phyloP scores from a whole-genome alignment of 202 grass and related monocot species.

The Setaria italica region DNA sequence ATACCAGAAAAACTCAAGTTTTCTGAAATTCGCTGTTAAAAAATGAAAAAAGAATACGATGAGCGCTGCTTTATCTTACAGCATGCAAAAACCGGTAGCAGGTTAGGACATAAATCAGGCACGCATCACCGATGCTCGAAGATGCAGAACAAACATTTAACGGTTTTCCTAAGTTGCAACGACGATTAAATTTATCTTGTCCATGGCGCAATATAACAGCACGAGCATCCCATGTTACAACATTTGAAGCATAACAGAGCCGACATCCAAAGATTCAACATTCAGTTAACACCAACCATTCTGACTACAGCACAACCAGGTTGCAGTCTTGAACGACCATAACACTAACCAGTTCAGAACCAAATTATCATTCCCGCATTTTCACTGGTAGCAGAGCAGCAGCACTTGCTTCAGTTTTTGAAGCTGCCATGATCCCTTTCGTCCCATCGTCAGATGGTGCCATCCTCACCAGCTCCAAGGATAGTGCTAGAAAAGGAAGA shows the following conservation, averaged over 20 bases:
- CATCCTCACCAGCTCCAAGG: conserved; percentile 85
- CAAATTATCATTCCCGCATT: background rate
- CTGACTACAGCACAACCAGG: background rate
- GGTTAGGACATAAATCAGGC: too few relatives aligned
- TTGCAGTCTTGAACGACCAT: background rate
- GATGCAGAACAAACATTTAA: conserved; percentile 9
- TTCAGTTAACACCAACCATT: background rate
- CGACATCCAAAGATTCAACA: conserved; percentile 13
- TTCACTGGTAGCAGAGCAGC: background rate
- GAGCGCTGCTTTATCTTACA: too few relatives aligned
- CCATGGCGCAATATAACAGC: background rate
- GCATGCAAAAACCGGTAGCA: too few relatives aligned
- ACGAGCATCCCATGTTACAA: background rate
- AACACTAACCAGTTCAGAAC: too few relatives aligned
- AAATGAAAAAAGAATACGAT: too few relatives aligned
- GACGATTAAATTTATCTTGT: background rate
- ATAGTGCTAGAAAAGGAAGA: conserved; percentile 66
- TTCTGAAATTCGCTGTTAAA: too few relatives aligned
- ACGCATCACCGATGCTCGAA: too few relatives aligned
- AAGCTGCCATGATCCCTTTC: conserved; percentile 45
- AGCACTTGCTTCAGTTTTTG: conserved; percentile 40
- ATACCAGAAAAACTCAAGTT: too few relatives aligned
- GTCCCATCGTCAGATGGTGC: conserved; percentile 92
- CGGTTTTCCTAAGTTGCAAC: background rate
- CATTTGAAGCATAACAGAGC: background rate